Evolutionary conservation across 129 eudicot genomes (phyloP).

Genomic region (Solidago caesia): DNA sequence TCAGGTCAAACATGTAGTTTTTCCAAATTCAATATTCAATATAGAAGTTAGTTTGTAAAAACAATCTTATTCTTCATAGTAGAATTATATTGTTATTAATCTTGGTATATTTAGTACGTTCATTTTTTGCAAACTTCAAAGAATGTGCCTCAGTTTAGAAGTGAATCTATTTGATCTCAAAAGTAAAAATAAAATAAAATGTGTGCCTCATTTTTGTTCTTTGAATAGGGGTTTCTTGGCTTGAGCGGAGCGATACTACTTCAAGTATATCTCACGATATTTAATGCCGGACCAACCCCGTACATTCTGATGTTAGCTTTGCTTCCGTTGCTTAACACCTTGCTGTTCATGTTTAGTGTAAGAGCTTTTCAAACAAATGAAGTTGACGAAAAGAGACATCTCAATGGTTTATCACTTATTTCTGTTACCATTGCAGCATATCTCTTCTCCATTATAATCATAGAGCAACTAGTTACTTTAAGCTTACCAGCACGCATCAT

Average conservation of each 20-base stretch:
- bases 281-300: conserved; percentile 46
- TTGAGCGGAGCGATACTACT: conserved; percentile 80
- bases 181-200: neutral
- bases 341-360: conserved; percentile 62
- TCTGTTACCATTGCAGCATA: conserved; percentile 61
- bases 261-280: conserved; percentile 65
- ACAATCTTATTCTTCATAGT: neutral
- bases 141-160: neutral
- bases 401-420: conserved; percentile 55
- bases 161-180: neutral
- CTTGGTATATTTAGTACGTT: neutral
- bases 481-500: conserved; percentile 36
- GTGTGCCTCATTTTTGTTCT: neutral
- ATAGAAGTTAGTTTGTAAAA: neutral
- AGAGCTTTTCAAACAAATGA: conserved; percentile 38
- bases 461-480: conserved; percentile 42
- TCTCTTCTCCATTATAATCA: conserved; percentile 49
- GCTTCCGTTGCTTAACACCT: conserved; percentile 56
- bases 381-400: conserved; percentile 53
- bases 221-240: conserved; percentile 71
- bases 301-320: conserved; percentile 59
- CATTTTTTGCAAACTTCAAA: neutral
- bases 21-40: conserved; percentile 4
- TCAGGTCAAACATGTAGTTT: neutral
- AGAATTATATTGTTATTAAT: neutral